Evolutionary conservation across 208 protist genomes (phyloP), one percentile per base, ranked within the genome.

Genomic region (Trichomonas vaginalis): DNA sequence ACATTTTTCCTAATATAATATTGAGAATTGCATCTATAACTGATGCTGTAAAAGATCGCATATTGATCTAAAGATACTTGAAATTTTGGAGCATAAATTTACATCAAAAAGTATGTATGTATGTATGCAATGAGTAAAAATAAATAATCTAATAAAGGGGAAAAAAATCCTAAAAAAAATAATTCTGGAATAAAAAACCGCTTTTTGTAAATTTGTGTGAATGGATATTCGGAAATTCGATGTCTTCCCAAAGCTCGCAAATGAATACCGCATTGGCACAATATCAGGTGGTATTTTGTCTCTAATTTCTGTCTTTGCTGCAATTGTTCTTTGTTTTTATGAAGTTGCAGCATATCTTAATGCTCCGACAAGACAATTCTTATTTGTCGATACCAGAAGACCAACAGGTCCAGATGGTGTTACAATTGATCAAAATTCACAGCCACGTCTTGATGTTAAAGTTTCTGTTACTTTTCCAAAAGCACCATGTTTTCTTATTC

Each of bases 211-310:
- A 17, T 9, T 61, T 61, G 17, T 23, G n/a, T n/a, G n/a, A 83
- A 92, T 92, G 86, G 42, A 42, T 48, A 40, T 92, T 92, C 39
- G 86, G 46, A 92, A 92, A 51, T 92, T 92, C 39, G 86, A 92
- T 51, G 86, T 92, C 8, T 92, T 92, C 37, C 86, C 86, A 48
- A 92, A 92, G 37, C 45, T 92, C 17, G 86, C 14, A 3, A 92
- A 92, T 32, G 86, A 92, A 92, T 92, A 92, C 37, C 86, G 86
- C 42, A 39, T 92, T 21, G 86, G 86, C 35, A 92, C 86, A 39
- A 27, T 51, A 39, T 56, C 14, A 9, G 86, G 86, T 21, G 86
- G 86, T n/a, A 92, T 92, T 49, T 27, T 92, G 35, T 92, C 86
- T 12, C 17, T 92, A 1, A 35, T 92, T 51, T 92, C 86, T 21